Conservation (phyloP, 2,329 filamentous ascomycete species). For the Cordyceps tenuipes region DNA sequence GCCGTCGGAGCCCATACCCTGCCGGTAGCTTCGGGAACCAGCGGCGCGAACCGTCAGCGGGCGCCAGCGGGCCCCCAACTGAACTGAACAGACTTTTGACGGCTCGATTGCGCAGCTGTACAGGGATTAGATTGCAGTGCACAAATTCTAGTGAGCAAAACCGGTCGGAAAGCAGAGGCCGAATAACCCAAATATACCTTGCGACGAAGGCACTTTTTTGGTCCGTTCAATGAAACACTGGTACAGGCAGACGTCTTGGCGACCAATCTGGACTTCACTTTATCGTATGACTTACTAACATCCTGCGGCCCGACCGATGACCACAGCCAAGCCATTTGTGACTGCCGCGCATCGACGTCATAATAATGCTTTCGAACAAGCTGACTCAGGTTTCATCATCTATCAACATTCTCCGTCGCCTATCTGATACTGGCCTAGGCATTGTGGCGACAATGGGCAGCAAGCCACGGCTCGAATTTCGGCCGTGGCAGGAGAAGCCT, state of each 20-base stretch:
- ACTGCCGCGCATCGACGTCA: neutral
- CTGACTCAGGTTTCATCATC: slow-evolving; percentile 1
- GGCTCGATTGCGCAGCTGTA: slow-evolving; percentile 6
- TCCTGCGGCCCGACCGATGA: neutral
- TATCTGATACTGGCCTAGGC: neutral
- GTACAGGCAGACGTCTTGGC: neutral
- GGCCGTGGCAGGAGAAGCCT: neutral
- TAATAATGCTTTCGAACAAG: neutral
- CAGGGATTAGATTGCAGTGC: neutral
- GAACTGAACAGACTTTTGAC: neutral
- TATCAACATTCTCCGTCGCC: neutral
- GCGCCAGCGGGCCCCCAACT: neutral
- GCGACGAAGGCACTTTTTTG: neutral
- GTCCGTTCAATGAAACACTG: neutral
- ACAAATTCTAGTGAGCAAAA: neutral
- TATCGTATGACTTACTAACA: too few relatives aligned
- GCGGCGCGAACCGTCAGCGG: slow-evolving; percentile 10
- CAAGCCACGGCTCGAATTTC: neutral
- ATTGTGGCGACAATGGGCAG: neutral
- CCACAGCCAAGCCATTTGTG: neutral
- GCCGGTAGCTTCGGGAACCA: slow-evolving; percentile 7
- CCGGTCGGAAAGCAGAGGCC: neutral
- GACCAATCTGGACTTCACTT: neutral
- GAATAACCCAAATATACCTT: neutral
- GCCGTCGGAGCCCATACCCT: slow-evolving; percentile 3